Evolutionary conservation across 495 filamentous ascomycete species (phyloP), one percentile per base, ranked within the genome.

Genomic region (Rusavskia elegans): DNA sequence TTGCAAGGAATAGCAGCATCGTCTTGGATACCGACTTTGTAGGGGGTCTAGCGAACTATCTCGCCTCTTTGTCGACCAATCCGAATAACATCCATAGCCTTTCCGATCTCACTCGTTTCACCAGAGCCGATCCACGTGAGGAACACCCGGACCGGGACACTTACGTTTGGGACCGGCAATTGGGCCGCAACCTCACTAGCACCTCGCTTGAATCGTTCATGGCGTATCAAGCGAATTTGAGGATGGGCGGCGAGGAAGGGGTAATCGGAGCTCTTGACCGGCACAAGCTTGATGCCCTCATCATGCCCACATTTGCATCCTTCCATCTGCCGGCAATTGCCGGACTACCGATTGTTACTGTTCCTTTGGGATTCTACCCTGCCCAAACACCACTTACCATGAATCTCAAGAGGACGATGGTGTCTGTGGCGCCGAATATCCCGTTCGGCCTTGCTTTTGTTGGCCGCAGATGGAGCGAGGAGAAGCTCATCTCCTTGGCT

Each of bases 371-470:
- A 17, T 68, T 62, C 56, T 71, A 59, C 52, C 56, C 63, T 29
- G 50, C 19, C 23, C 57, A 63, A 35, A 61, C 61, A 14, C 46
- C 55, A 30, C 29, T 63, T 3, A 29, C 20, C 8, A 54, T 54
- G 54, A 54, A 57, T 29, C 49, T 50, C 13, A 56, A 56, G 35
- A 50, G 45, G 14, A 54, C 29, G 10, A 23, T 56, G 19, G 48
- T 57, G 17, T 27, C 45, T 7, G 53, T 54, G 20, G 60, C 52
- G 3, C 60, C 58, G 7, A 51, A 52, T 5, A 58, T 62, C 37
- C 58, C 60, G 1, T 76, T 75, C 52, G 75, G 75, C 4, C 54
- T 79, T 27, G 62, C 66, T 17, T 79, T 81, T 63, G 51, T 76
- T 52, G 78, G 74, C 0, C 37, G 49, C 8, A 66, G 60, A 40